Percentiles rank a stretch among this genome's conserved stretches.
Evolutionary conservation across 495 filamentous ascomycete species (phyloP).

Genomic region (Xylaria venustula): DNA sequence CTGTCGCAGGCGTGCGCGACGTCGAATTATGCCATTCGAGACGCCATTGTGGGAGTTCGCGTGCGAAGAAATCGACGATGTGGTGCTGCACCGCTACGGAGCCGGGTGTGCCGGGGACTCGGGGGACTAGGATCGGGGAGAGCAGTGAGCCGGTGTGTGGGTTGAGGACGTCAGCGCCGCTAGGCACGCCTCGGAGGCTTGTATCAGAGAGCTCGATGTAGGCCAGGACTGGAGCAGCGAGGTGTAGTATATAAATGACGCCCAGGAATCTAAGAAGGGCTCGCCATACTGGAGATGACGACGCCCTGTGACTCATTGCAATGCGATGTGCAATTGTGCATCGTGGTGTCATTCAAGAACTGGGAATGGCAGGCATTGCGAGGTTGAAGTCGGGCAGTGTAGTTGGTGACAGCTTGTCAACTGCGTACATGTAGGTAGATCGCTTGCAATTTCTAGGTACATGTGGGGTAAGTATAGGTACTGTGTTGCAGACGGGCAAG

Average conservation of each 20-base stretch:
- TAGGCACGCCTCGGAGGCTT: slow-evolving; percentile 61
- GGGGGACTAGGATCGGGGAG: slow-evolving; percentile 75
- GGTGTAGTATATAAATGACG: background rate
- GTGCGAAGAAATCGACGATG: slow-evolving; percentile 71
- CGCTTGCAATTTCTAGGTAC: too few relatives aligned
- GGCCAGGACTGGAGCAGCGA: slow-evolving; percentile 33
- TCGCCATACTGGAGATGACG: background rate
- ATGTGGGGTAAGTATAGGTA: too few relatives aligned
- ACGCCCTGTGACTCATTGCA: slow-evolving; percentile 6
- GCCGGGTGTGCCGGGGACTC: slow-evolving; percentile 78
- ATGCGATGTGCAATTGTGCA: background rate
- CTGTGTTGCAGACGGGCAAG: too few relatives aligned
- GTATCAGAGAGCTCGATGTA: slow-evolving; percentile 74
- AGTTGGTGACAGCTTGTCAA: too few relatives aligned
- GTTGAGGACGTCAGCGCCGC: slow-evolving; percentile 68
- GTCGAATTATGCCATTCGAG: slow-evolving; percentile 83
- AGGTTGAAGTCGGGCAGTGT: background rate
- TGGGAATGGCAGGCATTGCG: background rate
- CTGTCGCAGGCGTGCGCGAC: slow-evolving; percentile 65
- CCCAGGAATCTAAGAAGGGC: background rate
- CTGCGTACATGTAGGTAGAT: too few relatives aligned
- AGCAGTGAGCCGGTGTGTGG: slow-evolving; percentile 66
- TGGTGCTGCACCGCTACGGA: slow-evolving; percentile 69
- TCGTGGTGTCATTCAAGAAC: background rate
- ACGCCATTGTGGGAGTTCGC: slow-evolving; percentile 69